Percentiles rank a stretch among this genome's conserved stretches.
These are phyloP conservation scores for Viola pubescens DNA, from an alignment of 441 rosid species.

Conservation along the genomic window DNA sequence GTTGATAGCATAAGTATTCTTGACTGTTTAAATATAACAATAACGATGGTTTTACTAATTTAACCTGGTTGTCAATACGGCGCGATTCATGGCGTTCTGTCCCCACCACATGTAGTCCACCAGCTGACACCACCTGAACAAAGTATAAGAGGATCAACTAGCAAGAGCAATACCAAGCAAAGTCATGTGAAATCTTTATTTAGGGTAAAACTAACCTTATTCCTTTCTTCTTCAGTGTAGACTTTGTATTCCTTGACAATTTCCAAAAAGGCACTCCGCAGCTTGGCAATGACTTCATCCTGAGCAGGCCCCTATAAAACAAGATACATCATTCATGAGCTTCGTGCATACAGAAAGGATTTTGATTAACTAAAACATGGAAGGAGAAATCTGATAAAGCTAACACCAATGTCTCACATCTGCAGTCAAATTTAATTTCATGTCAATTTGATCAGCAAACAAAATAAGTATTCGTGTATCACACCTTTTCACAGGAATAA, in stretches of 20 bases:
- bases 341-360: conserved; percentile 1
- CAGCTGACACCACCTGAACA: conserved; percentile 77
- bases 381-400: conserved; percentile 1
- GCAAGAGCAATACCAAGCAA: conserved; percentile 6
- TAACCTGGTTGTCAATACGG: conserved; percentile 88
- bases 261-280: conserved; percentile 67
- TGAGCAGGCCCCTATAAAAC: conserved; percentile 76
- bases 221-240: conserved; percentile 83
- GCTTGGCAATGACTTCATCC: conserved; percentile 80
- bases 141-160: conserved; percentile 14
- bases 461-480: conserved; percentile 4
- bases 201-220: conserved; percentile 39
- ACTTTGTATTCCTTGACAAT: conserved; percentile 71
- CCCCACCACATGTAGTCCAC: conserved; percentile 95
- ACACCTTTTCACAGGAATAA: conserved; percentile 94
- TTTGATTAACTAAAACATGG: neutral
- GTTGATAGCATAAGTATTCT: too few relatives aligned
- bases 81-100: conserved; percentile 95
- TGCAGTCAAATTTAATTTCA: neutral
- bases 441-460: conserved; percentile 8
- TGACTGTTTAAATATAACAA: neutral
- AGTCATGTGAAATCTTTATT: conserved; percentile 10
- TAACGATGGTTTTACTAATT: conserved; percentile 4
- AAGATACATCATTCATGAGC: conserved; percentile 6
- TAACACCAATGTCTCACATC: neutral